A percentile compares a stretch with the other conserved stretches of the same genome.
These are phyloP conservation scores for Paecilomyces formosus DNA, from an alignment of 2,329 filamentous ascomycete genomes.

Conservation along the genomic window DNA sequence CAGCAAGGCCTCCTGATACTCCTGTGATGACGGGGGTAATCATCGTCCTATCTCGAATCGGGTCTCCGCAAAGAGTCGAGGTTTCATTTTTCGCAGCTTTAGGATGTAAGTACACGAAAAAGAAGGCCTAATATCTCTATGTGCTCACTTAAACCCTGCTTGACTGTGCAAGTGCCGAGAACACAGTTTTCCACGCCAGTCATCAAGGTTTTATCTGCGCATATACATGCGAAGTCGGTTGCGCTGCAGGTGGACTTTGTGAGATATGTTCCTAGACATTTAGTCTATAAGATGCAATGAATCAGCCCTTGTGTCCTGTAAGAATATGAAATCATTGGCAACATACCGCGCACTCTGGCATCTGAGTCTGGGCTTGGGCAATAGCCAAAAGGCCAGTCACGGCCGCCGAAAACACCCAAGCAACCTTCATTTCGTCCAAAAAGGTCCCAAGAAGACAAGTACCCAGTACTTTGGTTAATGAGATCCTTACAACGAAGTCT, in stretches of 20 bases:
- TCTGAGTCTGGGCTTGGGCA: neutral
- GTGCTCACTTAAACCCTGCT: neutral
- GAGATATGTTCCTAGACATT: neutral
- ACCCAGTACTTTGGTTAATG: neutral
- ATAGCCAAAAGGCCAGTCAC: neutral
- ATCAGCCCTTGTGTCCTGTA: neutral
- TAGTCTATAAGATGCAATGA: neutral
- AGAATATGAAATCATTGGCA: neutral
- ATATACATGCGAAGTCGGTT: neutral
- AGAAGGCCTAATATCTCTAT: neutral
- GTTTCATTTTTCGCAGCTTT: slow-evolving; percentile 7
- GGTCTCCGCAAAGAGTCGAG: neutral
- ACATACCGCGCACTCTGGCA: neutral
- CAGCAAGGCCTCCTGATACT: slow-evolving; percentile 4
- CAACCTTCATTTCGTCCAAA: neutral
- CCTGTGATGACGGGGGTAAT: slow-evolving; percentile 2
- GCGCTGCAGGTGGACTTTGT: neutral
- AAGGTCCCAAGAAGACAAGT: neutral
- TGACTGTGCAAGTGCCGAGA: neutral
- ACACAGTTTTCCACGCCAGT: neutral
- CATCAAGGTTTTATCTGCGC: neutral
- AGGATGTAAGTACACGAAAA: neutral
- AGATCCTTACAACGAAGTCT: neutral
- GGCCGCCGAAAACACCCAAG: neutral
- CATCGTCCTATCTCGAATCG: neutral